Evolutionary conservation across 2,329 filamentous ascomycete genomes (phyloP).

Genomic region (Lasiodiplodia hormozganensis): DNA sequence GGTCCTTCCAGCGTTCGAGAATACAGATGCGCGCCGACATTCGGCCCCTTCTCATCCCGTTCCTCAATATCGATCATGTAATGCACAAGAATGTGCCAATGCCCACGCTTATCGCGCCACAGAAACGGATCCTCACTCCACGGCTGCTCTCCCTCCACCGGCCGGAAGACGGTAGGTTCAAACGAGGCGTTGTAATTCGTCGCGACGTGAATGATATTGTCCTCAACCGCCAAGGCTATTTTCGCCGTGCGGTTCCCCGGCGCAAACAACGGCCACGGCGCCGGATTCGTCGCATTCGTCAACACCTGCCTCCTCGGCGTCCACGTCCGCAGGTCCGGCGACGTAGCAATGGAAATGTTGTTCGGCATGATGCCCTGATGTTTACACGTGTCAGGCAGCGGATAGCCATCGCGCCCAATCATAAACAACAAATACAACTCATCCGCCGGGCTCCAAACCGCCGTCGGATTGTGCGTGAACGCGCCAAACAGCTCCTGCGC

Average conservation of each 20-base stretch:
- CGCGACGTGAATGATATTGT: constrained; percentile 46
- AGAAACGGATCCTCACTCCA: constrained; percentile 45
- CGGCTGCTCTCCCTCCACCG: constrained; percentile 9
- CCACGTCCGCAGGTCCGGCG: constrained; percentile 27
- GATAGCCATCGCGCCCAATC: constrained; percentile 50
- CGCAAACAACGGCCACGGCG: constrained; percentile 49
- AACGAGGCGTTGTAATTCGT: constrained; percentile 40
- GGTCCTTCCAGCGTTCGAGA: constrained; percentile 38
- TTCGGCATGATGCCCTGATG: constrained; percentile 30
- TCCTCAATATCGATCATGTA: constrained; percentile 43
- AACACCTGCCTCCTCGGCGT: constrained; percentile 1
- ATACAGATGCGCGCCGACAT: constrained; percentile 45
- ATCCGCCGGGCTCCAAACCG: constrained; percentile 55
- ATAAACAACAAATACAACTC: constrained; percentile 53
- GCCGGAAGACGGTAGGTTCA: constrained; percentile 31
- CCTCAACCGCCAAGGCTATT: constrained; percentile 46
- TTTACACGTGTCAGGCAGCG: constrained; percentile 33
- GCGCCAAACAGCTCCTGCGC: constrained; percentile 49
- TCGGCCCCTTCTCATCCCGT: constrained; percentile 39
- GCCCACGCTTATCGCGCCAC: constrained; percentile 46
- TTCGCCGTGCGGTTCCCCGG: constrained; percentile 36
- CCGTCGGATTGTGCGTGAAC: constrained; percentile 57
- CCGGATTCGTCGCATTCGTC: constrained; percentile 51
- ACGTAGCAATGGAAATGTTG: constrained; percentile 35
- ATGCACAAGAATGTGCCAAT: constrained; percentile 46